phyloP scores from a whole-genome alignment of 345 rosid species.

The Moricandia moricandioides region DNA sequence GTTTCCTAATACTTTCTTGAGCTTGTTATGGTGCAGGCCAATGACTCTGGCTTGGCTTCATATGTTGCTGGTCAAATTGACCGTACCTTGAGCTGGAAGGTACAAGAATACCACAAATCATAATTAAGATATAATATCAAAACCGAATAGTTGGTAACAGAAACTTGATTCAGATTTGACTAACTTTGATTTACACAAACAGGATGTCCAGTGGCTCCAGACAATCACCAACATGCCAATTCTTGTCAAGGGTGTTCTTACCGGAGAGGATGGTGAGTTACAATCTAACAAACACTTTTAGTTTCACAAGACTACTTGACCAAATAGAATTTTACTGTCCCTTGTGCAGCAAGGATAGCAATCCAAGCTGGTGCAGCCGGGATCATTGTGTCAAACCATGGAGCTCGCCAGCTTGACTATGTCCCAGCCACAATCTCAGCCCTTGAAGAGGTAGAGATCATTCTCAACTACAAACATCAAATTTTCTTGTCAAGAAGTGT shows the following conservation, averaged over 20 bases:
- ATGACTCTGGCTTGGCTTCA: slow-evolving; percentile 79
- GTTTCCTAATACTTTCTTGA: not conserved
- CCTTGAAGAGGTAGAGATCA: slow-evolving; percentile 65
- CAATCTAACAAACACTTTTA: not conserved
- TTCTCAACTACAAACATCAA: not conserved
- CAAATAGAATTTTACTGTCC: not conserved
- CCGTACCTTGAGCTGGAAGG: slow-evolving; percentile 84
- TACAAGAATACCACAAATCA: slow-evolving; percentile 14
- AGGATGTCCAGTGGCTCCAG: slow-evolving; percentile 83
- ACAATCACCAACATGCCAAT: slow-evolving; percentile 78
- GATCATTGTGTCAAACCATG: slow-evolving; percentile 81
- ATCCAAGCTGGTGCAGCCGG: slow-evolving; percentile 75
- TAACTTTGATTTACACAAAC: slow-evolving; percentile 7
- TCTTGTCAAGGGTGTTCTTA: slow-evolving; percentile 76
- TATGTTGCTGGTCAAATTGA: slow-evolving; percentile 89
- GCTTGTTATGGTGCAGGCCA: slow-evolving; percentile 40
- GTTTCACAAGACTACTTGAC: not conserved
- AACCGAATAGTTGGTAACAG: not conserved
- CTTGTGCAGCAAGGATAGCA: slow-evolving; percentile 58
- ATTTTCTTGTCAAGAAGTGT: not conserved
- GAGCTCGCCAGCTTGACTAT: slow-evolving; percentile 86
- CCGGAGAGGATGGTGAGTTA: slow-evolving; percentile 65
- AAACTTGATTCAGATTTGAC: not conserved
- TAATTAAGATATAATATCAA: not conserved
- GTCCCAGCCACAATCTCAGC: slow-evolving; percentile 70